Evolutionary conservation across 2,329 filamentous ascomycete species (phyloP).

Genomic region (Cryphonectria parasitica): DNA sequence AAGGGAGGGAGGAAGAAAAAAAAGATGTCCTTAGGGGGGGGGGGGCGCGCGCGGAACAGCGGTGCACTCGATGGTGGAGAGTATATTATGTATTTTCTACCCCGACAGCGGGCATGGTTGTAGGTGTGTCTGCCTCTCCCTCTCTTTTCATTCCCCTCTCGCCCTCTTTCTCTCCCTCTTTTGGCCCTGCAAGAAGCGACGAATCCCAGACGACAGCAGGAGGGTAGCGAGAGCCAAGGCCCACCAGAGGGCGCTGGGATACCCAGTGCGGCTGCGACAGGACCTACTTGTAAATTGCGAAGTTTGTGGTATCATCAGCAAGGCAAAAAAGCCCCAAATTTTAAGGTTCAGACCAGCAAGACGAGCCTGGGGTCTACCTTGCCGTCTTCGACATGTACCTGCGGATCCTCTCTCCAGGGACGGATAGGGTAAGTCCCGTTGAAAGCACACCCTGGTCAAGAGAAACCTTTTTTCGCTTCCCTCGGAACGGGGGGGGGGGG

Average conservation of each 20-base stretch:
- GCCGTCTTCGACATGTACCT: constrained; percentile 20
- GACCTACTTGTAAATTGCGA: constrained; percentile 17
- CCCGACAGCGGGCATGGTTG: constrained; percentile 1
- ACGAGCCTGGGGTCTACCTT: constrained; percentile 16
- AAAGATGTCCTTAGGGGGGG: neutral
- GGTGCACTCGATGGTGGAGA: neutral
- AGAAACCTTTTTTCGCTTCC: constrained; percentile 17
- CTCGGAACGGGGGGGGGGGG: constrained; percentile 20
- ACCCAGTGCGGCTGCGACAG: constrained; percentile 20
- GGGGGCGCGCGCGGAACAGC: neutral
- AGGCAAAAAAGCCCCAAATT: constrained; percentile 14
- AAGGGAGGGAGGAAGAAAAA: neutral
- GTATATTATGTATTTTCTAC: constrained; percentile 1
- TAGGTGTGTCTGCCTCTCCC: neutral
- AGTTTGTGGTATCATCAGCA: constrained; percentile 19
- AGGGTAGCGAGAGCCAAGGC: constrained; percentile 14
- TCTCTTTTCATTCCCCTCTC: too few relatives aligned
- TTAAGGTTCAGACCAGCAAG: constrained; percentile 26
- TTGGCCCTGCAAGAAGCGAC: constrained; percentile 13
- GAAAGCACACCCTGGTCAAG: constrained; percentile 14
- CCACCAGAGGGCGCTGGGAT: constrained; percentile 15
- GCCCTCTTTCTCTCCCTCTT: neutral
- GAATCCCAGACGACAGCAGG: constrained; percentile 26
- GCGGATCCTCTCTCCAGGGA: constrained; percentile 12
- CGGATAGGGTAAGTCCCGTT: constrained; percentile 22